phyloP scores from a whole-genome alignment of 2,329 filamentous ascomycete genomes.

The Arachnopeziza araneosa region DNA sequence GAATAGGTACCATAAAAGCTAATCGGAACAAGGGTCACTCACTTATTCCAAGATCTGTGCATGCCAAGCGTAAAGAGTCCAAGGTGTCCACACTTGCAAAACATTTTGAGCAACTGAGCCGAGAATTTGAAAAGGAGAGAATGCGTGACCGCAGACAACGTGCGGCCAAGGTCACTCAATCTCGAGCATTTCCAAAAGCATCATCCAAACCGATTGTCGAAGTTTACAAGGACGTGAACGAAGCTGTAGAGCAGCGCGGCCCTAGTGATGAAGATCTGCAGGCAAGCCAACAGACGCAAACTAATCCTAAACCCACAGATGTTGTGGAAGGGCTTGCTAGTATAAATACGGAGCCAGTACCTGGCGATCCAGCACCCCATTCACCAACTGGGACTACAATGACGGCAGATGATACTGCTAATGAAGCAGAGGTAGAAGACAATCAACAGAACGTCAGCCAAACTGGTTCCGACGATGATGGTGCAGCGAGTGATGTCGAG shows the following conservation, averaged over 20 bases:
- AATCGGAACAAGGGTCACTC: constrained; percentile 57
- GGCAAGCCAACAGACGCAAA: constrained; percentile 31
- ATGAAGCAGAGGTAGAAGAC: constrained; percentile 38
- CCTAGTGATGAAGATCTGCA: constrained; percentile 57
- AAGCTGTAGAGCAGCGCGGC: constrained; percentile 79
- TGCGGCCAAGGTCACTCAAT: constrained; percentile 67
- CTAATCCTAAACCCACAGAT: constrained; percentile 20
- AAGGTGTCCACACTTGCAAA: constrained; percentile 88
- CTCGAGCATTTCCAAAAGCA: constrained; percentile 80
- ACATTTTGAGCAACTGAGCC: constrained; percentile 93
- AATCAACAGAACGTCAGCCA: constrained; percentile 45
- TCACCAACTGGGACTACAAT: constrained; percentile 26
- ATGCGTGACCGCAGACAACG: constrained; percentile 78
- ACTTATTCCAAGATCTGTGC: constrained; percentile 81
- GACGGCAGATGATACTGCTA: constrained; percentile 27
- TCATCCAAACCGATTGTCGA: constrained; percentile 95
- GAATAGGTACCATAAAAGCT: constrained; percentile 58
- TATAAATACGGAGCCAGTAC: constrained; percentile 18
- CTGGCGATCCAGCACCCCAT: constrained; percentile 15
- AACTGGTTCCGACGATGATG: constrained; percentile 65
- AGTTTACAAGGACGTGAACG: constrained; percentile 88
- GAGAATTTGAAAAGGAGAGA: constrained; percentile 85
- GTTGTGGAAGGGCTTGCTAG: constrained; percentile 28
- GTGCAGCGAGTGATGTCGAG: constrained; percentile 65
- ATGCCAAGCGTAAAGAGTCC: constrained; percentile 61